Conservation (phyloP, 176 grass and related monocot genomes). For the Musa itinerans region DNA sequence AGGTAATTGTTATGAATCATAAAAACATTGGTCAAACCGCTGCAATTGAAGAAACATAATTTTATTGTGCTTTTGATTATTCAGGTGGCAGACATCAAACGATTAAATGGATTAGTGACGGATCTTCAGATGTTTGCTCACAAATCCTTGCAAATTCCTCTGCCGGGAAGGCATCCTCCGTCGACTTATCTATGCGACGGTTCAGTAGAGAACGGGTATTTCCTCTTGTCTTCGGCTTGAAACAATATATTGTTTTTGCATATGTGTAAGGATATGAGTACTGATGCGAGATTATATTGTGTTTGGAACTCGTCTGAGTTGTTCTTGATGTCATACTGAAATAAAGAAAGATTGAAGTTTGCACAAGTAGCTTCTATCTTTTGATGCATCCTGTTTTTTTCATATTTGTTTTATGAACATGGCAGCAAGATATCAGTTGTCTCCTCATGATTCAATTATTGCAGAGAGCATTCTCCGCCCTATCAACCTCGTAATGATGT, state of each 20-base stretch:
- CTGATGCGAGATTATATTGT: neutral
- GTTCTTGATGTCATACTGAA: too few relatives aligned
- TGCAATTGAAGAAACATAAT: too few relatives aligned
- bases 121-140: conserved; percentile 93
- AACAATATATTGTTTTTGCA: neutral
- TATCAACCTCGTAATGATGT: conserved; percentile 49
- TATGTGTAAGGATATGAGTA: neutral
- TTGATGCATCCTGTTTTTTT: too few relatives aligned
- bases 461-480: conserved; percentile 49
- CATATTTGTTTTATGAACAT: neutral
- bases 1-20: too few relatives aligned
- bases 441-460: neutral
- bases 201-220: conserved; percentile 3
- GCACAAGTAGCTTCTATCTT: neutral
- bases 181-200: conserved; percentile 10
- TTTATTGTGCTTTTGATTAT: neutral
- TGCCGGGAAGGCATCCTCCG: conserved; percentile 45
- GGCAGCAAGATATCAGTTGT: neutral
- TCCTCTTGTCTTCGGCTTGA: neutral
- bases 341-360: too few relatives aligned
- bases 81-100: conserved; percentile 67
- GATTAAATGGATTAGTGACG: conserved; percentile 69
- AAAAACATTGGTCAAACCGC: too few relatives aligned
- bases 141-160: conserved; percentile 71
- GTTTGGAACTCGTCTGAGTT: too few relatives aligned